These are phyloP conservation scores for Litsea cubeba DNA, from an alignment of 164 flowering plant species.

Conservation along the genomic window DNA sequence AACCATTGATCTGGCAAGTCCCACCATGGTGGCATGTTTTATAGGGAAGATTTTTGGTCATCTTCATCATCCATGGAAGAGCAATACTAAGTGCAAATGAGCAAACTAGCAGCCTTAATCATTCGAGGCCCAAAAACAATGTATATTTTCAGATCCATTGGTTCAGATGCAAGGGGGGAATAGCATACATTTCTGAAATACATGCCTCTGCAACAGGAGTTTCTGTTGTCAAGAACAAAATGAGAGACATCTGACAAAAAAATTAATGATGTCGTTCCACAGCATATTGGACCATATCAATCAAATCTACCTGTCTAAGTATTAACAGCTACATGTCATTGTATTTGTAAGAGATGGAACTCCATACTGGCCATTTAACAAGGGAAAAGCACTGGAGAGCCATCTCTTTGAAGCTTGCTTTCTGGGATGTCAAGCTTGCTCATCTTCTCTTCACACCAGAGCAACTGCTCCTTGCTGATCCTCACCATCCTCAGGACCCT, in stretches of 20 bases:
- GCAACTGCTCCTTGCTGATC: conserved; percentile 63
- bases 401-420: conserved; percentile 64
- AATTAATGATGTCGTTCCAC: not conserved
- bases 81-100: too few relatives aligned
- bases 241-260: not conserved
- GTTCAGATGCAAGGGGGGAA: too few relatives aligned
- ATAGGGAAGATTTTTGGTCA: too few relatives aligned
- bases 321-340: not conserved
- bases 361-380: conserved; percentile 25
- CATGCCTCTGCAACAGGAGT: not conserved
- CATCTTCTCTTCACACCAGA: conserved; percentile 94
- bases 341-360: not conserved
- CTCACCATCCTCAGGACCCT: conserved; percentile 69
- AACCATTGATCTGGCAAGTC: too few relatives aligned
- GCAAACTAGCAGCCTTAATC: too few relatives aligned
- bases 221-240: not conserved
- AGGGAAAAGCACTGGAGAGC: conserved; percentile 70
- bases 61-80: too few relatives aligned
- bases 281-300: not conserved
- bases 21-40: too few relatives aligned
- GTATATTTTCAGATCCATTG: too few relatives aligned
- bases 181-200: not conserved
- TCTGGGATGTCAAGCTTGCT: conserved; percentile 53
- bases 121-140: too few relatives aligned
- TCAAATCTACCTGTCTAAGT: not conserved